Evolutionary conservation across 1,139 yeast genomes (phyloP), one percentile per base, ranked within the genome.

Genomic region (Debaryomyces subglobosus): DNA sequence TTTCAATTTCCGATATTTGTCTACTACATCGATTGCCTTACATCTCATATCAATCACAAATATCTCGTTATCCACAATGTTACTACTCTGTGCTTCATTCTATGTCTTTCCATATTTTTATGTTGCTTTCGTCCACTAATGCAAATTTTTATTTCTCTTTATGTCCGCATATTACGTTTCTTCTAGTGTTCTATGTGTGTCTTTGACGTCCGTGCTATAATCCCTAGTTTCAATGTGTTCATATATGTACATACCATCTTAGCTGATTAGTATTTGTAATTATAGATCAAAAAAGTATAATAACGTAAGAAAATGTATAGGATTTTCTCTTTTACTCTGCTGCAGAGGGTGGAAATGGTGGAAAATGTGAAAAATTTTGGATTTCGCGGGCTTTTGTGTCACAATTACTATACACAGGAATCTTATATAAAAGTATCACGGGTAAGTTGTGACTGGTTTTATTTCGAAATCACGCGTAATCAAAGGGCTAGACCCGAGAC

Each of bases 221-320:
- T 7, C 21, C 41, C 33, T 13, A 10, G 16, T 35, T 35, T 7
- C 15, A 35, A 35, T 35, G 38, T 20, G 25, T 35, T 35, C 38
- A 9, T 35, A 38, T 44, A 34, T 44, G 48, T 57, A 70, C 74
- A 68, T 70, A 70, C 74, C 74, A 70, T 69, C 60, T 66, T 69
- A 57, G 66, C 57, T 64, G 66, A 60, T 67, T 68, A 35, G 63
- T 57, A 58, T 54, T 55, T 54, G 58, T 60, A 55, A 53, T 47
- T 59, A 58, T 55, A 59, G 60, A 51, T 49, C 55, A 53, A 46
- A 46, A 41, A 39, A 37, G 30, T 40, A 40, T 32, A 25, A 27
- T 18, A 29, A 23, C 20, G 29, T 27, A 21, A 21, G 30, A 34
- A 36, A 36, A 43, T 29, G 39, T 36, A 36, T 36, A 40, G 36